Evolutionary conservation across 768 basidiomycete species (phyloP), one percentile per base, ranked within the genome.

Genomic region (Gelatoporia subvermispora): DNA sequence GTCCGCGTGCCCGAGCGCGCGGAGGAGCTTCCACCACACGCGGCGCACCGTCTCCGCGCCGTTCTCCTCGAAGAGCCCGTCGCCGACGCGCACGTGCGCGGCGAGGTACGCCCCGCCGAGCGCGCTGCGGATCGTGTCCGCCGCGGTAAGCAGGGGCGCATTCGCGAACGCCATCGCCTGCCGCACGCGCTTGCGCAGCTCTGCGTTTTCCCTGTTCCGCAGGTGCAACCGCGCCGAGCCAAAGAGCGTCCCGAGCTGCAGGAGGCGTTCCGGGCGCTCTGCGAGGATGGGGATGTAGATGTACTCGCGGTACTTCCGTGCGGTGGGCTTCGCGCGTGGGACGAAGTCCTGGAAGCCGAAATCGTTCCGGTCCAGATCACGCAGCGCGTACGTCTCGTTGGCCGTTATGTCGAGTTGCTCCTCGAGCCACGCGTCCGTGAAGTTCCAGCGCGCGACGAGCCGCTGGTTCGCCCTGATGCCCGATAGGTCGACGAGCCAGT

Each of bases 191-290:
- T 67, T 60, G 2, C 81, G 78, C 22, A 79, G 57, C 13, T 58
- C 62, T 42, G 69, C 59, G 53, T 79, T 74, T 13, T 58, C 57
- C 8, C 58, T 54, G 23, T 68, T 57, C 18, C 66, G 71, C 0
- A 88, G 70, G 20, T 75, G 72, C 2, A 91, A 67, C 8, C 90
- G 77, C 2, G 81, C 81, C 1, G 86, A 83, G 4, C 87, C 88
- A 65, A 91, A 91, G 1, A 91, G 73, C 0, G 83, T 82, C 8
- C 89, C 89, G 13, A 92, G 59, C 48, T 84, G 79, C 15, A 93
- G 59, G 22, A 91, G 74, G 8, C 73, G 77, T 49, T 78, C 68
- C 3, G 59, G 56, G 18, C 67, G 61, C 23, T 59, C 45, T 3
- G 67, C 68, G n/a, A 82, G 70, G 1, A 68, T 60, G 13, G 64